Evolutionary conservation across 176 grass and related monocot genomes (phyloP).

Genomic region (maize (Zea mays)): DNA sequence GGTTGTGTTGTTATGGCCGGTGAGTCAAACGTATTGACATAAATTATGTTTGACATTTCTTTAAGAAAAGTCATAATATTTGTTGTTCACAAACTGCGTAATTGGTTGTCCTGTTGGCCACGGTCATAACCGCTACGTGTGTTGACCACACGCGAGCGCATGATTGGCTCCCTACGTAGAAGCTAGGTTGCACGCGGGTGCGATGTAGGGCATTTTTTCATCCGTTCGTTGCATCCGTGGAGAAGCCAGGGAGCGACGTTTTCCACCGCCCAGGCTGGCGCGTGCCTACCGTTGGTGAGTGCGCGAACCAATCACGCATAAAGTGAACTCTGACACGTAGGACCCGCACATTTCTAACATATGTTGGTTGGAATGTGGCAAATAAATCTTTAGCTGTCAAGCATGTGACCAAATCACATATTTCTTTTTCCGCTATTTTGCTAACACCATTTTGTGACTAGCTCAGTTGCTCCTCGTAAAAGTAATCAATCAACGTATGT

Average conservation of each 20-base stretch:
- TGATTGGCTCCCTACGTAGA: no score
- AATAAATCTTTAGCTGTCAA: conserved; percentile 67
- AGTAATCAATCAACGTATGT: not conserved
- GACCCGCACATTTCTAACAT: conserved; percentile 77
- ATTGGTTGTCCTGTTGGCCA: no score
- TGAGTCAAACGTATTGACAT: conserved; percentile 21
- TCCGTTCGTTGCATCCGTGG: no score
- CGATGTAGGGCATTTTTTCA: no score
- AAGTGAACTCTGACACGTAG: conserved; percentile 47
- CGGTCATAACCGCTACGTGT: no score
- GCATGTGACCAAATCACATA: conserved; percentile 48
- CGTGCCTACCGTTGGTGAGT: no score
- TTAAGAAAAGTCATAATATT: not conserved
- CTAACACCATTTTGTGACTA: not conserved
- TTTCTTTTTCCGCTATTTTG: not conserved
- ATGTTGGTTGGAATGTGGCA: conserved; percentile 80
- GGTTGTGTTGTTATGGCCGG: conserved; percentile 82
- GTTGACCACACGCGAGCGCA: no score
- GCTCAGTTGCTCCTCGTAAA: not conserved
- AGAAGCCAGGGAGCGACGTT: no score
- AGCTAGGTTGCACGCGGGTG: no score
- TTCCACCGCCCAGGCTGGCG: no score
- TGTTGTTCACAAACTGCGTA: no score
- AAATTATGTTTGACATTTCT: conserved; percentile 17
- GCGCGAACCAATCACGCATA: no score